Evolutionary conservation across 495 filamentous ascomycete genomes (phyloP), one percentile per base, ranked within the genome.

Genomic region (Aspergillus olivimuriae): DNA sequence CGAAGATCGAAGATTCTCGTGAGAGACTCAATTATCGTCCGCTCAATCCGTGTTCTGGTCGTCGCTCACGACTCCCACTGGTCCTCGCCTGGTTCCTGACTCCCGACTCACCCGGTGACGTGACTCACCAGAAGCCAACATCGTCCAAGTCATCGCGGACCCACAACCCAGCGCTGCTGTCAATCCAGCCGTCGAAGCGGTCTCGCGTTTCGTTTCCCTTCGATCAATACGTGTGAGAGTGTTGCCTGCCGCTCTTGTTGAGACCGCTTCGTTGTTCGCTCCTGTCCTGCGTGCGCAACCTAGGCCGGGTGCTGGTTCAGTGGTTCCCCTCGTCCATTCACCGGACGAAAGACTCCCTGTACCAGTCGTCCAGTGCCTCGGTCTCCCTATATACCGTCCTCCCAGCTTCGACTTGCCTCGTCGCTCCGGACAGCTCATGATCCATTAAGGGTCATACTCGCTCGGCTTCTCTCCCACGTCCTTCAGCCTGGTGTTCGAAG

Each of bases 401-500:
- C 32, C 47, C 41, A 26, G 34, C 31, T 40, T 39, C 11, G 26
- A 7, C 38, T 35, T 32, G 48, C 26, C 46, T 44, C 35, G 20
- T 46, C 43, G 41, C 37, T 39, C 50, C 57, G 52, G 61, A 39
- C 47, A 47, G 50, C 48, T 52, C 59, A 65, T 68, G 61, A 66
- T n/a, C 60, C 64, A 55, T 59, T 50, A 70, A 65, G 63, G 62
- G 21, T 43, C 43, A 33, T 35, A 34, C 53, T 51, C 43, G 44
- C 50, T 42, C 56, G 62, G 68, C 61, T 70, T 66, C 59, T 61
- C 56, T 50, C 37, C 46, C 43, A 44, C 42, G 36, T 53, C 65
- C 57, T 62, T 65, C 58, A 61, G 57, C 66, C 66, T 53, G 65
- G 65, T 62, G 65, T 70, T 69, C 57, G 63, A 55, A 64, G 60